Evolutionary conservation across 2,329 filamentous ascomycete genomes (phyloP).

Genomic region (Cladosporium sp.): DNA sequence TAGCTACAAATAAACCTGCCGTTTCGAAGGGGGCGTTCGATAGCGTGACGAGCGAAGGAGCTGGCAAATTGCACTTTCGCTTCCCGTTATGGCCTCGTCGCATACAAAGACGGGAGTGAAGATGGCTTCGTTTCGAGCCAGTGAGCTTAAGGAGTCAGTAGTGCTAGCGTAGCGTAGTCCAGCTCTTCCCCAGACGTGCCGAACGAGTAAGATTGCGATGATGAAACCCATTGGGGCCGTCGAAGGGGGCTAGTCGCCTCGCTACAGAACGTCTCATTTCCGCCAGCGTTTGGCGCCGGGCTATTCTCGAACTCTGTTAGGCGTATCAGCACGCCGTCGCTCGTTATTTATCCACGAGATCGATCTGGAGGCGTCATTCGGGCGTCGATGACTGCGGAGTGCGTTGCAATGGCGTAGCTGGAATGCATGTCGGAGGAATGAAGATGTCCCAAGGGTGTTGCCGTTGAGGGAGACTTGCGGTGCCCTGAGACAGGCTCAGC

Average conservation of each 20-base stretch:
- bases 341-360: neutral
- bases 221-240: neutral
- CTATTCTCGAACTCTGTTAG: neutral
- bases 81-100: conserved; percentile 7
- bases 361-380: neutral
- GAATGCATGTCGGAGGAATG: conserved; percentile 2
- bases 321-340: neutral
- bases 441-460: neutral
- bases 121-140: neutral
- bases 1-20: conserved; percentile 10
- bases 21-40: conserved; percentile 16
- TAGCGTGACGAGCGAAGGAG: conserved; percentile 14
- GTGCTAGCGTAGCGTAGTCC: neutral
- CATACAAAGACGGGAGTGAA: conserved; percentile 7
- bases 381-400: neutral
- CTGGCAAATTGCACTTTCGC: conserved; percentile 14
- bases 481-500: neutral
- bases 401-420: neutral
- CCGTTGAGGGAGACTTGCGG: neutral
- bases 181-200: neutral
- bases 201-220: conserved; percentile 6
- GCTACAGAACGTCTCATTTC: conserved; percentile 8
- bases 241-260: neutral
- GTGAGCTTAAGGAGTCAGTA: neutral
- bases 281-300: neutral